phyloP scores from a whole-genome alignment of 1,284 basidiomycete genomes.

The Inonotus hispidus region DNA sequence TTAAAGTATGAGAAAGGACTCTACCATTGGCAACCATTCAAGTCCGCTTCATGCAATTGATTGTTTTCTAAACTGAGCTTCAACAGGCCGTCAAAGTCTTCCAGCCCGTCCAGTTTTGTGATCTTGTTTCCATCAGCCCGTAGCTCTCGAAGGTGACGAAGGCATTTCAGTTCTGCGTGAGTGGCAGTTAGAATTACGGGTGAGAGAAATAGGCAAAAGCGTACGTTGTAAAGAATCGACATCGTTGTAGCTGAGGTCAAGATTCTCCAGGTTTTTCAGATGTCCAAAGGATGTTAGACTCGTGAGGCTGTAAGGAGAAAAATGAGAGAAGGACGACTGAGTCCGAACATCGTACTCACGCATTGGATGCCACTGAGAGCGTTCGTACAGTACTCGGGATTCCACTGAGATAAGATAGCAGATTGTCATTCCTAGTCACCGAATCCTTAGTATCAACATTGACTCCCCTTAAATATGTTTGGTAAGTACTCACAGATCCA shows the following conservation, averaged over 20 bases:
- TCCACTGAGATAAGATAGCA: slow-evolving; percentile 83
- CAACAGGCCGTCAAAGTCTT: slow-evolving; percentile 72
- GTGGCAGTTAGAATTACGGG: not conserved
- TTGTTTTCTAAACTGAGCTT: slow-evolving; percentile 85
- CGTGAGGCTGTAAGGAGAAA: slow-evolving; percentile 54
- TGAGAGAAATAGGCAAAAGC: slow-evolving; percentile 26
- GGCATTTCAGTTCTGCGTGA: slow-evolving; percentile 68
- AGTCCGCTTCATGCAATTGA: slow-evolving; percentile 58
- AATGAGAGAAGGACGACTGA: not conserved
- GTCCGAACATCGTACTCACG: slow-evolving; percentile 39
- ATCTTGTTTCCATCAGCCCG: slow-evolving; percentile 85
- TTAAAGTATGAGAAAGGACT: too few species aligned
- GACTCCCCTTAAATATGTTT: not conserved
- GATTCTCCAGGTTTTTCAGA: slow-evolving; percentile 77
- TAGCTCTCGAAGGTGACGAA: slow-evolving; percentile 84
- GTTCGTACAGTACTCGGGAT: slow-evolving; percentile 74
- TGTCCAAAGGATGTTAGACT: slow-evolving; percentile 87
- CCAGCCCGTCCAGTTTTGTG: slow-evolving; percentile 70
- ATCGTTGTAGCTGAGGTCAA: slow-evolving; percentile 90
- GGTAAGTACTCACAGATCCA: slow-evolving; percentile 64
- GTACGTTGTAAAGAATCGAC: slow-evolving; percentile 82
- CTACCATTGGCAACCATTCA: slow-evolving; percentile 65
- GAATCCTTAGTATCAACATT: not conserved
- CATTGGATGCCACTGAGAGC: slow-evolving; percentile 76
- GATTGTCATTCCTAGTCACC: slow-evolving; percentile 65